Evolutionary conservation across 163 green algal species (phyloP).

Genomic region (Chloromonas sp.): DNA sequence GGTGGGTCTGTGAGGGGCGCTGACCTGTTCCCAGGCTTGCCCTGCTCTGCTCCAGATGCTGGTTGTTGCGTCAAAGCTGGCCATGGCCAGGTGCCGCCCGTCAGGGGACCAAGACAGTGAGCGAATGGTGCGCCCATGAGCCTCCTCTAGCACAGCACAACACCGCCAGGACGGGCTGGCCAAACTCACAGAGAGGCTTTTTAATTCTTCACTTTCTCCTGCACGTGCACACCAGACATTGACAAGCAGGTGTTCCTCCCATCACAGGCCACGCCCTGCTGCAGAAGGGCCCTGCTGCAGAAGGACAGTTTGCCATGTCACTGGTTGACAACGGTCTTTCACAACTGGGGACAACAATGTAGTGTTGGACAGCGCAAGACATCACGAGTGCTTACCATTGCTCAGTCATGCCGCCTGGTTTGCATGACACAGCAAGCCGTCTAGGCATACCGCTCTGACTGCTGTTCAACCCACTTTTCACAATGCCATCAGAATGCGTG

Average conservation of each 20-base stretch:
- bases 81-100: slow-evolving; percentile 71
- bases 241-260: neutral
- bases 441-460: too few relatives aligned
- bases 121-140: slow-evolving; percentile 79
- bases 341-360: neutral
- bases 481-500: too few relatives aligned
- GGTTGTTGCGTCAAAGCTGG: slow-evolving; percentile 87
- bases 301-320: neutral
- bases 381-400: too few relatives aligned
- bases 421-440: too few relatives aligned
- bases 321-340: neutral
- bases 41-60: slow-evolving; percentile 78
- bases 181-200: too few relatives aligned
- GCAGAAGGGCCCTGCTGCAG: too few relatives aligned
- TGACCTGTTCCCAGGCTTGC: slow-evolving; percentile 65
- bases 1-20: neutral
- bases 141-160: slow-evolving; percentile 73
- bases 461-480: too few relatives aligned
- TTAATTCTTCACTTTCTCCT: neutral
- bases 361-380: too few relatives aligned
- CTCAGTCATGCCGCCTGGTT: too few relatives aligned
- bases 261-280: too few relatives aligned
- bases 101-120: slow-evolving; percentile 75
- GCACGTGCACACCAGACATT: neutral
- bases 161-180: slow-evolving; percentile 51